These are phyloP conservation scores for Hypoxylon rubiginosum DNA, from an alignment of 2,329 filamentous ascomycete species.

Conservation along the genomic window DNA sequence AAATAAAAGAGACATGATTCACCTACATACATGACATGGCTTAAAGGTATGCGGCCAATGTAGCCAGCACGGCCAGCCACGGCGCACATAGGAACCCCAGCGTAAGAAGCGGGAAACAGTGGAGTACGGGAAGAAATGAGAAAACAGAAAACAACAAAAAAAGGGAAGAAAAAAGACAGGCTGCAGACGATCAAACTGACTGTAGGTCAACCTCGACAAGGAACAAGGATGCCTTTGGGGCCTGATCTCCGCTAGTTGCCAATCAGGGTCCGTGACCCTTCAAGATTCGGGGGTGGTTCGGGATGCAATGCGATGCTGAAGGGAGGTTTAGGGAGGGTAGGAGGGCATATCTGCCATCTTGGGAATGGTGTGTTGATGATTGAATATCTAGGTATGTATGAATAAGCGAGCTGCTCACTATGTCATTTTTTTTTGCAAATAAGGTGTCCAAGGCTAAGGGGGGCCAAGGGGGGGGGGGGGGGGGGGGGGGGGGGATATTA, in stretches of 20 bases:
- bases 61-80: neutral
- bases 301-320: slow-evolving; percentile 41
- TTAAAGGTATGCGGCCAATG: no score
- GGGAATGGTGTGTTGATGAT: slow-evolving; percentile 11
- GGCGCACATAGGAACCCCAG: slow-evolving; percentile 3
- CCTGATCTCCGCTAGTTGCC: slow-evolving; percentile 36
- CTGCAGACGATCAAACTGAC: slow-evolving; percentile 10
- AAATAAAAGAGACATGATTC: slow-evolving; percentile 6
- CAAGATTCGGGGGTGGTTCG: slow-evolving; percentile 38
- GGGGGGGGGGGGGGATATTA: neutral
- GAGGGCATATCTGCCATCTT: slow-evolving; percentile 17
- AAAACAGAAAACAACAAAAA: slow-evolving; percentile 5
- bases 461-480: no score
- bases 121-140: slow-evolving; percentile 17
- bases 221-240: slow-evolving; percentile 22
- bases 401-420: neutral
- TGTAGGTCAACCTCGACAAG: slow-evolving; percentile 15
- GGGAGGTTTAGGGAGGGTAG: slow-evolving; percentile 6
- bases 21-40: neutral
- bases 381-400: slow-evolving; percentile 5
- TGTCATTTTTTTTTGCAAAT: neutral
- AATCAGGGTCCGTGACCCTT: slow-evolving; percentile 37
- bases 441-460: neutral
- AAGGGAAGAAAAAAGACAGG: neutral
- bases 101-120: slow-evolving; percentile 38